Percentiles rank a stretch among this genome's conserved stretches.
phyloP scores from a whole-genome alignment of 1,284 basidiomycete species.

The Pascua guehoae region DNA sequence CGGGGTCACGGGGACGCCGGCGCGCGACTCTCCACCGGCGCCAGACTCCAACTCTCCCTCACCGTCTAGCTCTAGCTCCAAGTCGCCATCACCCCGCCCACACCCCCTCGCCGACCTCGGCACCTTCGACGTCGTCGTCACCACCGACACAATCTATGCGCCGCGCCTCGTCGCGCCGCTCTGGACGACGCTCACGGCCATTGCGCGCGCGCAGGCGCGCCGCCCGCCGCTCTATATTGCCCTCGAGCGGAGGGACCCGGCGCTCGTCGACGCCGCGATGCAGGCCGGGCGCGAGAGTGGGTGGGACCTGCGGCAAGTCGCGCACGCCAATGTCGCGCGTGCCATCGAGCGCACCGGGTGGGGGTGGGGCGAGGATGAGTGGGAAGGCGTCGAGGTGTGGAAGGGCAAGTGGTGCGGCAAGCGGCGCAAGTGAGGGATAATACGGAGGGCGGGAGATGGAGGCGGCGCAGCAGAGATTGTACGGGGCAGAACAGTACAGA shows the following conservation, averaged over 20 bases:
- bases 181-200: conserved; percentile 52
- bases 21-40: too few species aligned
- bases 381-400: conserved; percentile 48
- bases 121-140: conserved; percentile 67
- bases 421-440: not conserved
- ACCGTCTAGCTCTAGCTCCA: conserved; percentile 42
- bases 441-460: too few species aligned
- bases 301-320: conserved; percentile 61
- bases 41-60: not conserved
- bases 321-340: conserved; percentile 60
- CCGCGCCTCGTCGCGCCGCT: conserved; percentile 64
- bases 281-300: conserved; percentile 53
- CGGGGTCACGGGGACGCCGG: not conserved
- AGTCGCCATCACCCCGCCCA: conserved; percentile 49
- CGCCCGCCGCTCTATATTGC: conserved; percentile 61
- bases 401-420: conserved; percentile 23
- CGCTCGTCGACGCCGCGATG: conserved; percentile 61
- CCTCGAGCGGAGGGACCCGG: conserved; percentile 71
- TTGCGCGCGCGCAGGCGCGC: not conserved
- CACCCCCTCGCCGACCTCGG: conserved; percentile 1
- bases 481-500: too few species aligned
- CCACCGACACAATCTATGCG: conserved; percentile 79
- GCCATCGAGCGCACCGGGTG: conserved; percentile 59
- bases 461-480: too few species aligned
- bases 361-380: conserved; percentile 39